Conservation (phyloP, 352 stramenopile genomes). For the Phytophthora pistaciae region DNA sequence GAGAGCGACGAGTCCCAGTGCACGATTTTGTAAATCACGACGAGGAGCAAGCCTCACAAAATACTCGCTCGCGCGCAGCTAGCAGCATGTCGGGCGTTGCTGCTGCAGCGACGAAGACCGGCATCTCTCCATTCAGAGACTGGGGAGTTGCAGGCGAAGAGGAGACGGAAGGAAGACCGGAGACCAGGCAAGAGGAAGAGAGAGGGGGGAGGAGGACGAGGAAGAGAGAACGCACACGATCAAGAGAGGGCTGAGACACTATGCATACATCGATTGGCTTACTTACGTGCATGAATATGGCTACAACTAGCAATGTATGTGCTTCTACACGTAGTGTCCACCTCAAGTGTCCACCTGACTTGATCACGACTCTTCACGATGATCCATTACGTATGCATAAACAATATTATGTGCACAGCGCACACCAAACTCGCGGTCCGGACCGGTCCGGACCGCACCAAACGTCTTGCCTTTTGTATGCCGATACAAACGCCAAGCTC, state of each 20-base stretch:
- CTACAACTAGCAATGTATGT: no score
- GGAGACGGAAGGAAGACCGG: neutral
- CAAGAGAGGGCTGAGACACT: slow-evolving; percentile 12
- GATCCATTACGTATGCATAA: neutral
- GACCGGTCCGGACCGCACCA: neutral
- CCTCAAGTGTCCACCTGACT: neutral
- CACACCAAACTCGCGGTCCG: neutral
- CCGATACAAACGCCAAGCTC: slow-evolving; percentile 1
- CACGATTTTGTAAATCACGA: slow-evolving; percentile 76
- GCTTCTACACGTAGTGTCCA: neutral
- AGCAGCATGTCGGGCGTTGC: neutral
- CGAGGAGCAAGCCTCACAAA: neutral
- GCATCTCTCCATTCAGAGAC: slow-evolving; percentile 6
- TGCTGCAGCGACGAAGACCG: slow-evolving; percentile 17
- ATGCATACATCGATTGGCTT: slow-evolving; percentile 7
- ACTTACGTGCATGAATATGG: neutral
- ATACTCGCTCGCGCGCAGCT: slow-evolving; percentile 12
- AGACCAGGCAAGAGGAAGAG: slow-evolving; percentile 4
- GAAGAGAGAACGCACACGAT: neutral
- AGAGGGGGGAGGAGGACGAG: neutral
- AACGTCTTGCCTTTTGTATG: neutral
- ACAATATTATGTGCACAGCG: neutral
- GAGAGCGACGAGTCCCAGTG: slow-evolving; percentile 80
- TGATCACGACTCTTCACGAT: neutral
- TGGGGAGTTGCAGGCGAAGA: slow-evolving; percentile 10